phyloP scores from a whole-genome alignment of 192 early-diverging fungal genomes.

The Backusella mclennaniae region DNA sequence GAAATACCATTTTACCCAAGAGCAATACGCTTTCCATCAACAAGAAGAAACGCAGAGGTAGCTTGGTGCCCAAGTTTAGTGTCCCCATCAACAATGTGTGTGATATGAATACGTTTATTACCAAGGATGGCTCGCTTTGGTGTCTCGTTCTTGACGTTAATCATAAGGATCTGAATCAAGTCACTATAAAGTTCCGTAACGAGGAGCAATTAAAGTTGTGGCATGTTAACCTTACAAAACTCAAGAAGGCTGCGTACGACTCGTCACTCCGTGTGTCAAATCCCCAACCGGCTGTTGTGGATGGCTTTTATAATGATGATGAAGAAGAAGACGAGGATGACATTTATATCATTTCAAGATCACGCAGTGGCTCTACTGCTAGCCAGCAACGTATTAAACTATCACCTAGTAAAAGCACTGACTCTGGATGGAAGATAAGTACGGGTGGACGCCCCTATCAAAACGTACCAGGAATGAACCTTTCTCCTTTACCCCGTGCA shows the following conservation, averaged over 20 bases:
- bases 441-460: conserved; percentile 10
- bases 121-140: conserved; percentile 11
- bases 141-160: conserved; percentile 68
- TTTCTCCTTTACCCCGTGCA: conserved; percentile 30
- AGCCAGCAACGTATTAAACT: background rate
- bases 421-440: conserved; percentile 6
- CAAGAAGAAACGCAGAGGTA: conserved; percentile 43
- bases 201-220: conserved; percentile 87
- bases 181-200: conserved; percentile 83
- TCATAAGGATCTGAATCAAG: conserved; percentile 71
- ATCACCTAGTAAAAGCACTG: conserved; percentile 2
- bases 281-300: background rate
- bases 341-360: conserved; percentile 7
- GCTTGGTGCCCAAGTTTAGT: conserved; percentile 65
- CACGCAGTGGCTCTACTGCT: conserved; percentile 14
- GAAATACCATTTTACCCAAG: conserved; percentile 30
- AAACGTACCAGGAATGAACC: conserved; percentile 30
- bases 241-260: conserved; percentile 47
- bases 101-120: background rate
- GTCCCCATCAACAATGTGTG: background rate
- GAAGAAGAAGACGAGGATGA: conserved; percentile 5
- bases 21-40: conserved; percentile 36
- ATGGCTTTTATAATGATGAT: background rate
- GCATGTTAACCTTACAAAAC: conserved; percentile 72
- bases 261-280: conserved; percentile 13